Conservation (phyloP, 2,329 filamentous ascomycete genomes). For the Microcyclospora pomicola region DNA sequence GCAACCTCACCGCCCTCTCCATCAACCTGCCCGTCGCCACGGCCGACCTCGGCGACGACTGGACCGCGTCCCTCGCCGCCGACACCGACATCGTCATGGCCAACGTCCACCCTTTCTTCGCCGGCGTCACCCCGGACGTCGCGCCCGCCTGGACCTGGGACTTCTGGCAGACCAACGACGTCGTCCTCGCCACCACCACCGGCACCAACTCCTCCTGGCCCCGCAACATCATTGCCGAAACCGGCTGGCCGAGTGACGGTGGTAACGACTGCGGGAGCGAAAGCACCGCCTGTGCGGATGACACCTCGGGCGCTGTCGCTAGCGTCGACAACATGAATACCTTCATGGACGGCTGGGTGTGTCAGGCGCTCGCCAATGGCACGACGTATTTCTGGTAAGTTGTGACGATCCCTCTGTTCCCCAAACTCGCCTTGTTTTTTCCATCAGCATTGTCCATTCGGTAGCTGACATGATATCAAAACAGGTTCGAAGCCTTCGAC, state of each 20-base stretch:
- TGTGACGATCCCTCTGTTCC: too few relatives aligned
- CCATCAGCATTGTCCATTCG: too few relatives aligned
- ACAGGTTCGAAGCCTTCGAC: slow-evolving; percentile 79
- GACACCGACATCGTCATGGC: slow-evolving; percentile 84
- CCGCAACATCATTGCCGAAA: slow-evolving; percentile 59
- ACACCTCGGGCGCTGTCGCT: slow-evolving; percentile 54
- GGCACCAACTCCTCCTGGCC: slow-evolving; percentile 36
- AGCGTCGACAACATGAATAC: slow-evolving; percentile 67
- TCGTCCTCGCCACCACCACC: slow-evolving; percentile 33
- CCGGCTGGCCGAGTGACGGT: slow-evolving; percentile 77
- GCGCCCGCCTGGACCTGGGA: slow-evolving; percentile 68
- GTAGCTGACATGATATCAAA: slow-evolving; percentile 1
- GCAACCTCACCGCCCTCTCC: slow-evolving; percentile 54
- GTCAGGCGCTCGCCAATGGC: slow-evolving; percentile 60
- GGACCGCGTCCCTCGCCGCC: slow-evolving; percentile 54
- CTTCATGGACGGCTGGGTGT: slow-evolving; percentile 81
- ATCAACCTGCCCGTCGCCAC: slow-evolving; percentile 69
- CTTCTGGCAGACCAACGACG: slow-evolving; percentile 52
- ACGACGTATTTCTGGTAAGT: slow-evolving; percentile 85
- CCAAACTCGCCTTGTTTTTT: not conserved
- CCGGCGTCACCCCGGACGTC: slow-evolving; percentile 52
- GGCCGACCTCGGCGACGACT: slow-evolving; percentile 79
- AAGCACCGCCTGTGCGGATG: slow-evolving; percentile 36
- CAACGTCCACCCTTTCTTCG: slow-evolving; percentile 95
- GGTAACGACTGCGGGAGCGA: slow-evolving; percentile 60